phyloP scores from a whole-genome alignment of 2,329 filamentous ascomycete species.

The Leptographium lundbergii region DNA sequence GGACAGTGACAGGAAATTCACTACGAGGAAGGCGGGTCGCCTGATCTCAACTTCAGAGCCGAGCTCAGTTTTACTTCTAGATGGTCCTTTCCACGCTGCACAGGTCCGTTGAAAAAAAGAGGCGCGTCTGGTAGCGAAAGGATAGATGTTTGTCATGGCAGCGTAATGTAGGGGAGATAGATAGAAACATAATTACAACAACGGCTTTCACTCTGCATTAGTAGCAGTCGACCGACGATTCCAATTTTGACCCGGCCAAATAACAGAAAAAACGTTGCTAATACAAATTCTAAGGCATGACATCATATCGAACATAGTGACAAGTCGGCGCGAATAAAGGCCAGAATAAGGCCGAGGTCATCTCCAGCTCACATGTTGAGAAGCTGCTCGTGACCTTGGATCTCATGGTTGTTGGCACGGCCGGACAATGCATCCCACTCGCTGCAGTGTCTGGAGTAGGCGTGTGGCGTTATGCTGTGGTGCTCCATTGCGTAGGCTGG shows the following conservation, averaged over 20 bases:
- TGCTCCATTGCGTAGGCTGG: not conserved
- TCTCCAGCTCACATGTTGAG: not conserved
- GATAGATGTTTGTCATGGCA: not conserved
- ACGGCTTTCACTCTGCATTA: too few relatives aligned
- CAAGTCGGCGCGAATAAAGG: not conserved
- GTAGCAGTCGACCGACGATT: not conserved
- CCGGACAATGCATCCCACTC: conserved; percentile 6
- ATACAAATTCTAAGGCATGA: not conserved
- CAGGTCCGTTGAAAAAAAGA: not conserved
- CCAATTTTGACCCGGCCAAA: not conserved
- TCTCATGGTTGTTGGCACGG: not conserved
- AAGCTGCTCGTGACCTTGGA: not conserved
- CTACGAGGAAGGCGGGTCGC: not conserved
- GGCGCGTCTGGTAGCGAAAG: not conserved
- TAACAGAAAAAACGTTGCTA: not conserved
- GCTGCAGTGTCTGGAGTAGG: not conserved
- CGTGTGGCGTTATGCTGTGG: not conserved
- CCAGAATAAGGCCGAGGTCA: not conserved
- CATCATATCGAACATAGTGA: not conserved
- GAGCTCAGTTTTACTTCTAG: not conserved
- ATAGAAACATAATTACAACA: not conserved
- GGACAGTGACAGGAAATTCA: not conserved
- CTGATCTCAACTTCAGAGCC: not conserved
- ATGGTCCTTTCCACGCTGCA: not conserved
- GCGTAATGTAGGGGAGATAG: not conserved